phyloP scores from a whole-genome alignment of 805 yeast genomes.

The Monosporozyma aquatica region DNA sequence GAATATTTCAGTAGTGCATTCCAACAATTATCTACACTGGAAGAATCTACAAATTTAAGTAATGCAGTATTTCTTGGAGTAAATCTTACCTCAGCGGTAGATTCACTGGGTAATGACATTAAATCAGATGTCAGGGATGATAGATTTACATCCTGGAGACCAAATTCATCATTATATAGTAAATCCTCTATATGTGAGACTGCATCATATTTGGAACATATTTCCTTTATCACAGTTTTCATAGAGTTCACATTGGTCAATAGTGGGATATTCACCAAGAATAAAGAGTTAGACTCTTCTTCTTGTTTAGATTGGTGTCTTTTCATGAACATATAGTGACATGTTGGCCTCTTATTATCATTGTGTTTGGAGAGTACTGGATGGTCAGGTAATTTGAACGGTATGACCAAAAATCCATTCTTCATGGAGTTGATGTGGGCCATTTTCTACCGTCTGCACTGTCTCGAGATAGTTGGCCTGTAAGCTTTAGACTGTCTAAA shows the following conservation, averaged over 20 bases:
- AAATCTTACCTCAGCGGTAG: constrained; percentile 30
- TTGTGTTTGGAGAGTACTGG: constrained; percentile 3
- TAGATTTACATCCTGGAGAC: constrained; percentile 42
- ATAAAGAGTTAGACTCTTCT: constrained; percentile 47
- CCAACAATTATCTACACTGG: constrained; percentile 45
- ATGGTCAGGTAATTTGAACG: constrained; percentile 22
- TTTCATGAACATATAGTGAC: constrained; percentile 57
- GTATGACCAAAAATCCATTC: constrained; percentile 30
- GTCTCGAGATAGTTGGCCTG: too few species aligned
- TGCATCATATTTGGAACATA: constrained; percentile 36
- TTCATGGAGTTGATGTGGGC: constrained; percentile 20
- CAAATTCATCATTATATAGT: constrained; percentile 35
- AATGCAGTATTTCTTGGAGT: constrained; percentile 70
- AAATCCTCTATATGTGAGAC: constrained; percentile 54
- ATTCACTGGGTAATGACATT: constrained; percentile 29
- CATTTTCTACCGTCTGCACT: neutral
- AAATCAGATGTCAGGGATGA: constrained; percentile 52
- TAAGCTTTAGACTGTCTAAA: too few species aligned
- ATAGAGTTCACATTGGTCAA: constrained; percentile 44
- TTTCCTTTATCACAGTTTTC: constrained; percentile 46
- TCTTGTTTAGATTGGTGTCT: constrained; percentile 47
- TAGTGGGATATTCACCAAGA: constrained; percentile 68
- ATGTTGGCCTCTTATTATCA: constrained; percentile 6
- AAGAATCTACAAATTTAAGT: constrained; percentile 63
- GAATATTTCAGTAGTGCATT: constrained; percentile 48